Base-by-base conservation (phyloP, 176 grass and related monocot species). In the Coix lacrymajobi region DNA sequence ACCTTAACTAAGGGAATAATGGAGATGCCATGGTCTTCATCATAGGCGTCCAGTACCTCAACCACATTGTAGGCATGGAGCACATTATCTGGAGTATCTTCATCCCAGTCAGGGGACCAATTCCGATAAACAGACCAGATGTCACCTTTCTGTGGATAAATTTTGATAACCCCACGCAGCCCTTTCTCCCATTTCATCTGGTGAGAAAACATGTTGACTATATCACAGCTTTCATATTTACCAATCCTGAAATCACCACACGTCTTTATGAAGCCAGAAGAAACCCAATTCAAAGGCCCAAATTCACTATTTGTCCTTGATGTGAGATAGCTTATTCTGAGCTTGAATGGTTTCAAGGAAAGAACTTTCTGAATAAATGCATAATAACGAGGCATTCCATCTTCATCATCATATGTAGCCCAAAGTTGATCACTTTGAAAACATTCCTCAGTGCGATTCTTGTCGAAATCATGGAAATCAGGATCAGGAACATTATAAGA, bases 401-500 rank as follows among this genome's bases (percentile, higher is more conserved):
- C 90, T 76, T 92, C 90, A 8, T 92, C 90, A 77, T 92, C 90
- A 89, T 92, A 92, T 49, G 90, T 86, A 66, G 90, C 90, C 90
- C 90, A 92, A 57, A 92, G 84, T 77, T 92, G 79, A 66, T 89
- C 87, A 72, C 34, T 77, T 66, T 76, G 61, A 73, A 92, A 89
- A 86, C 29, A 86, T 81, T 81, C 44, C 57, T 92, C 87, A 2
- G 75, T 71, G 32, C 87, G 84, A 56, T 89, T 76, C 45, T 84
- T 86, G 69, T 92, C 90, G 76, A 92, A 92, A 86, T 89, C 90
- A 86, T 89, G 87, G 66, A 92, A 92, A 89, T 92, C 90, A n/a
- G 86, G 83, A 84, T 92, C 90, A 80, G 90, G 90, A 72, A 89
- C 90, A 84, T 56, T 83, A 66, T 83, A 86, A 60, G 84, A 84